Conservation (phyloP, 352 stramenopile species). For the Phytopythium ostracodes region DNA sequence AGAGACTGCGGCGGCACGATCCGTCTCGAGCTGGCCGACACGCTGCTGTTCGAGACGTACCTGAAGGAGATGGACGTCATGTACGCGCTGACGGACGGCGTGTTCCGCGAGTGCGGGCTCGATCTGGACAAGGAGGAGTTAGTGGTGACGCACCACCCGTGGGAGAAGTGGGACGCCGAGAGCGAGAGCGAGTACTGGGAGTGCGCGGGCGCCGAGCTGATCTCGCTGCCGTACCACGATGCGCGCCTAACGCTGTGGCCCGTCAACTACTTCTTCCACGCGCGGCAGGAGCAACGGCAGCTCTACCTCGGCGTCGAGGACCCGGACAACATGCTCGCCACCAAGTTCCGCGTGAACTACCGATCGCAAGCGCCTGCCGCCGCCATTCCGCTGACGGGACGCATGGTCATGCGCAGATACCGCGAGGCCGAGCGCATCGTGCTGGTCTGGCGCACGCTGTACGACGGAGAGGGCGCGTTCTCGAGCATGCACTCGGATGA, state of each 20-base stretch:
- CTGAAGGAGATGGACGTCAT: slow-evolving; percentile 20
- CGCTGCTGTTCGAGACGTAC: slow-evolving; percentile 18
- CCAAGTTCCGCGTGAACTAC: slow-evolving; percentile 28
- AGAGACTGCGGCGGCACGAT: neutral
- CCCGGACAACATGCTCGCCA: slow-evolving; percentile 27
- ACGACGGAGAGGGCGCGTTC: slow-evolving; percentile 27
- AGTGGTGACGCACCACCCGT: neutral
- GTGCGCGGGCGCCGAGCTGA: neutral
- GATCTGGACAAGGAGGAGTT: slow-evolving; percentile 3
- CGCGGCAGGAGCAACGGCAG: slow-evolving; percentile 11
- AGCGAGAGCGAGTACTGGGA: slow-evolving; percentile 6
- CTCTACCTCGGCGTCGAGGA: slow-evolving; percentile 14
- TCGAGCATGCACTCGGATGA: slow-evolving; percentile 51
- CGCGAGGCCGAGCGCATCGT: slow-evolving; percentile 38
- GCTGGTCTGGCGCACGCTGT: slow-evolving; percentile 44
- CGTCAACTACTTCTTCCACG: slow-evolving; percentile 2
- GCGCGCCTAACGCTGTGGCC: slow-evolving; percentile 4
- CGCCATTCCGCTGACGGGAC: slow-evolving; percentile 1
- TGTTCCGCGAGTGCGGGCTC: slow-evolving; percentile 10
- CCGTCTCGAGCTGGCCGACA: neutral
- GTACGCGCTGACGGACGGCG: slow-evolving; percentile 18
- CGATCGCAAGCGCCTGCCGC: slow-evolving; percentile 2
- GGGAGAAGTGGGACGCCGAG: slow-evolving; percentile 4
- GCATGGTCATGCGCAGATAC: slow-evolving; percentile 31
- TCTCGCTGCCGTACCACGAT: slow-evolving; percentile 4